Conservation (phyloP, 2,329 filamentous ascomycete genomes). For the Colletotrichum sp. region DNA sequence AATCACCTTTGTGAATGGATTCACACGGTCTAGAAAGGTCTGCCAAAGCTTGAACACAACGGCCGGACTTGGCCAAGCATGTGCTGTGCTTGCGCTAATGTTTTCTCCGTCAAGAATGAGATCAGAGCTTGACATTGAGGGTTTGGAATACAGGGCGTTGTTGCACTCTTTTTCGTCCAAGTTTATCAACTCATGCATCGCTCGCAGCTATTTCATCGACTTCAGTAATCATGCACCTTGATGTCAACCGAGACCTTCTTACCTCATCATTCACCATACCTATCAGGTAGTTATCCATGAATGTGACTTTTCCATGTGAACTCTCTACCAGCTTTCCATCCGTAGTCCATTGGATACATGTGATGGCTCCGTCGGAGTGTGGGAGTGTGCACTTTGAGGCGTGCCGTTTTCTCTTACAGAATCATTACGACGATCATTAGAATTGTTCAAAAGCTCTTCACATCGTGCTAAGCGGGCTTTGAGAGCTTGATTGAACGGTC, state of each 20-base stretch:
- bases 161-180: background rate
- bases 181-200: background rate
- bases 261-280: background rate
- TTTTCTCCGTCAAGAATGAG: background rate
- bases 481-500: background rate
- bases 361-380: background rate
- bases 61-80: background rate
- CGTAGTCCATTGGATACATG: background rate
- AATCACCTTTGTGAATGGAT: background rate
- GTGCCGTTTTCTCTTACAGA: background rate
- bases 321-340: background rate
- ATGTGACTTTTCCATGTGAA: background rate
- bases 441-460: background rate
- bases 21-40: background rate
- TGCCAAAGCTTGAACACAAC: background rate
- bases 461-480: background rate
- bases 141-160: background rate
- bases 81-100: background rate
- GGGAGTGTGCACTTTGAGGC: background rate
- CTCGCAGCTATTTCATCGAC: background rate
- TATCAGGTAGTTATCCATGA: background rate
- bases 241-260: background rate
- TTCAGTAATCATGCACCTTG: background rate
- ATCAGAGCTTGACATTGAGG: background rate
- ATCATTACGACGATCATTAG: background rate